Evolutionary conservation across 495 filamentous ascomycete genomes (phyloP), one percentile per base, ranked within the genome.

Genomic region (Pseudevernia furfuracea): DNA sequence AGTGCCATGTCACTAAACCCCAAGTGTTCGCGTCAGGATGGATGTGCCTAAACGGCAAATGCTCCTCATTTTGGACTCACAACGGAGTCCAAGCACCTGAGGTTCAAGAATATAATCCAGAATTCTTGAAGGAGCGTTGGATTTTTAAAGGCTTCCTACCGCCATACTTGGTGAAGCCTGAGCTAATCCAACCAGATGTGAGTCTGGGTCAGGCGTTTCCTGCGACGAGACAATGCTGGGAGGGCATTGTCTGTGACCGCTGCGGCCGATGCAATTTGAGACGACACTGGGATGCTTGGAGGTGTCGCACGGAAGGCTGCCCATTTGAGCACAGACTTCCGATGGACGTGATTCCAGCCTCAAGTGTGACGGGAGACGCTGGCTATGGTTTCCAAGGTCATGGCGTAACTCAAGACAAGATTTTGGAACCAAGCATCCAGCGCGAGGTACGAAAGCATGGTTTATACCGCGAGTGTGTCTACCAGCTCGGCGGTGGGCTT

Each of bases 201-300:
- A 70, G 72, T n/a, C 32, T 70, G 6, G 68, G 72, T 53, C 58
- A 66, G 4, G 74, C 76, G 17, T 59, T 74, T 39, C 70, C 70
- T 59, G 70, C 71, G 5, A 72, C 72, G 30, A 72, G 75, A 4
- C 71, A 75, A 28, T 72, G 74, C 19, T 84, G 81, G 81, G 79
- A 78, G 62, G 91, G 90, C 0, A 85, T 94, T 59, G 86, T 89
- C 1, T 96, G 91, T 66, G 86, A 84, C 0, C 62, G 72, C n/a
- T 96, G 91, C 68, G 73, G 76, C 0, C 80, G 84, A 39, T 90
- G 89, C 69, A 84, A 79, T 43, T 77, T 83, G 4, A 79, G 90
- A 12, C 72, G 78, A 19, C 70, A 79, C 46, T 96, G 88, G 89
- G 68, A 73, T 25, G 77, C 78, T 0, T 92, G 87, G 89, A 72